These are phyloP conservation scores for Coemansia reversa DNA, from an alignment of 192 early-diverging fungal species.

Conservation along the genomic window DNA sequence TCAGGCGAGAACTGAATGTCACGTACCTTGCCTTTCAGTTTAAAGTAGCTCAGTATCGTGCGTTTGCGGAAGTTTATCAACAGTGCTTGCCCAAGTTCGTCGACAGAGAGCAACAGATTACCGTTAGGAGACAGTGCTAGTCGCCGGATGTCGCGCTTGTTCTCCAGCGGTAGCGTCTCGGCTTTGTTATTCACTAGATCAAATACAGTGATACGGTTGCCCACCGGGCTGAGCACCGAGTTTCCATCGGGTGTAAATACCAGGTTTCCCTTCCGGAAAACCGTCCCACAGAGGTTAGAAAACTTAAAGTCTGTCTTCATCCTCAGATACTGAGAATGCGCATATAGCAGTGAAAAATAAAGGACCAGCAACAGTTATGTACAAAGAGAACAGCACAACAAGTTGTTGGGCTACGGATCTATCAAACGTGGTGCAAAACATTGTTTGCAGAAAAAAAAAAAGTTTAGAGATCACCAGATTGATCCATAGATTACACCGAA, in stretches of 20 bases:
- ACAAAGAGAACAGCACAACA: background rate
- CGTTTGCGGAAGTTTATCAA: slow-evolving; percentile 85
- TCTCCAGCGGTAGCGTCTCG: slow-evolving; percentile 91
- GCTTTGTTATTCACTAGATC: slow-evolving; percentile 94
- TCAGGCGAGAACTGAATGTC: slow-evolving; percentile 92
- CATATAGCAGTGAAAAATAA: background rate
- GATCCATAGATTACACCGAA: background rate
- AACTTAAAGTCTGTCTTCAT: slow-evolving; percentile 75
- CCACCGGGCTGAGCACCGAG: slow-evolving; percentile 90
- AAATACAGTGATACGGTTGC: slow-evolving; percentile 93
- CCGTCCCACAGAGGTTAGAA: slow-evolving; percentile 96
- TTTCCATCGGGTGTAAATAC: slow-evolving; percentile 95
- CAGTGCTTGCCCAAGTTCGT: slow-evolving; percentile 87
- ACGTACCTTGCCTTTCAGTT: slow-evolving; percentile 79
- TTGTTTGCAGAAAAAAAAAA: background rate
- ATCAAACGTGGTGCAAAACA: background rate
- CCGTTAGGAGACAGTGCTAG: slow-evolving; percentile 90
- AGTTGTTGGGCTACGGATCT: background rate
- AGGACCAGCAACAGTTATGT: background rate
- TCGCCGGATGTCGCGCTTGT: slow-evolving; percentile 82
- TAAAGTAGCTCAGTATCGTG: slow-evolving; percentile 84
- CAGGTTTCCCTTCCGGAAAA: slow-evolving; percentile 94
- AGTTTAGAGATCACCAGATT: background rate
- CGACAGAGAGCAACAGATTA: slow-evolving; percentile 83
- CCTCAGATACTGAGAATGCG: background rate